Evolutionary conservation across 2,329 filamentous ascomycete genomes (phyloP), one percentile per base, ranked within the genome.

Genomic region (Penicillium sp.): DNA sequence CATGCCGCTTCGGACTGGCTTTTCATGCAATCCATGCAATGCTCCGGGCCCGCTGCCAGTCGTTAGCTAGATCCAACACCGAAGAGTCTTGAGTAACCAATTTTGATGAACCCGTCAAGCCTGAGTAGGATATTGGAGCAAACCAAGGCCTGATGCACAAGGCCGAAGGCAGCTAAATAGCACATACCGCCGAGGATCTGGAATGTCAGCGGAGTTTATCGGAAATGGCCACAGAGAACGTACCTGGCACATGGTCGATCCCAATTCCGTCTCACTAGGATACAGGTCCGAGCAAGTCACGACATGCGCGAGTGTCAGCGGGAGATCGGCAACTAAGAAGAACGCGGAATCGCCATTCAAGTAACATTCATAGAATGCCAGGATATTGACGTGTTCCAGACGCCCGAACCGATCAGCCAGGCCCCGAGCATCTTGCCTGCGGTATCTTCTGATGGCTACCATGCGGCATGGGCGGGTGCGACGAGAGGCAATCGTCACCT

Each of bases 61-160:
- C 8, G 29, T 65, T 13, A 63, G 59, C 21, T 14, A 43, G 37
- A 44, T 43, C 22, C 27, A 14, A 16, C 24, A 22, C 19, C 11
- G 24, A 39, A 21, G 47, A 29, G 16, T 4, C 19, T 39, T 39
- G 13, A 49, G 48, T 27, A 54, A 71, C 68, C 52, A 54, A 73
- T 69, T 49, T 71, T 66, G 22, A 72, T 61, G 10, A 59, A 46
- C 19, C 68, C 57, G 52, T 68, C 60, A 31, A 58, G 57, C 39
- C 60, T 57, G 35, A 72, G 51, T 42, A 72, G 61, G 43, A 73
- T 65, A 58, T 65, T 68, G 27, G 60, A 65, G 55, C 54, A 70
- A 44, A 22, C 65, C 49, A 72, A 55, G 39, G 57, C 67, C 55
- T 60, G 29, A 58, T 71, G 61, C 48, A 65, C 57, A 39, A 68